Evolutionary conservation across 78 protist genomes (phyloP), one percentile per base, ranked within the genome.

Genomic region (Cavenderia fasciculata): DNA sequence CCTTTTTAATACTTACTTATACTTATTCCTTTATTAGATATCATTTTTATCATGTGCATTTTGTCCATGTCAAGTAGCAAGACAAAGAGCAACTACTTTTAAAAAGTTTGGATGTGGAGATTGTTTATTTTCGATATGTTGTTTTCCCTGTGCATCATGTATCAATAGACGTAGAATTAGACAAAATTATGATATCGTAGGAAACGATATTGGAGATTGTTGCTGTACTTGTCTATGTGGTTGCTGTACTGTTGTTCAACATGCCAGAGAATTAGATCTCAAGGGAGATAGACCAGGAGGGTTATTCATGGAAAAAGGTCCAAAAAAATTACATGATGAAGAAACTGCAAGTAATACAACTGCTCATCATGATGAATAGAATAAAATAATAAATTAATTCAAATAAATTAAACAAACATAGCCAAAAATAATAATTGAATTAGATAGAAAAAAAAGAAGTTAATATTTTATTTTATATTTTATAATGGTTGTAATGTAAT

Each of bases 281-380:
- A 46, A 59, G 7, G 93, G 93, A 25, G 93, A 75, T 70, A 87
- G 40, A 38, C 93, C 93, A 21, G 86, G 75, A 27, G 75, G 79
- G 6, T 31, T 87, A 70, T 87, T 73, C 21, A 87, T 87, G 86
- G 51, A 21, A 4, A 54, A 31, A 16, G 63, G 21, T 2, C 27
- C 27, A 31, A 18, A 56, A 31, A 70, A n/a, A 63, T 27, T 2
- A 4, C n/a, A n/a, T n/a, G n/a, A n/a, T n/a, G n/a, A n/a, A n/a
- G n/a, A n/a, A n/a, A n/a, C n/a, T n/a, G n/a, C n/a, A n/a, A n/a
- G n/a, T n/a, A n/a, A n/a, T n/a, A n/a, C n/a, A n/a, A n/a, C n/a
- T n/a, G n/a, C n/a, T n/a, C n/a, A n/a, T n/a, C n/a, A n/a, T n/a
- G n/a, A n/a, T n/a, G n/a, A n/a, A n/a, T n/a, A n/a, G n/a, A n/a